Conservation (phyloP, 768 basidiomycete genomes). For the Flagelloscypha sp. region DNA sequence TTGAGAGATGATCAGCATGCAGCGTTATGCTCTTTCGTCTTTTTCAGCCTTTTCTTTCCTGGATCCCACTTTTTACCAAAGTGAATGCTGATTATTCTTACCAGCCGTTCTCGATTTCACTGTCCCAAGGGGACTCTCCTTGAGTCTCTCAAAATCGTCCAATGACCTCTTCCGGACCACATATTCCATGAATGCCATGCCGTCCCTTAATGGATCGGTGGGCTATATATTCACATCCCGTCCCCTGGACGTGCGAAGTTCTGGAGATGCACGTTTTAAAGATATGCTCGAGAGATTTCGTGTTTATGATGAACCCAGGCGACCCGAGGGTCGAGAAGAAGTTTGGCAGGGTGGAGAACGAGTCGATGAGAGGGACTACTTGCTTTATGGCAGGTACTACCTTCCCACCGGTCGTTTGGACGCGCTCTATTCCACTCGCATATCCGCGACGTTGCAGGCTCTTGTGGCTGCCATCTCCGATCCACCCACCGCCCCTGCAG, state of each 20-base stretch:
- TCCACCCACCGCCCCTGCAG: conserved; percentile 42
- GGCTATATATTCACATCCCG: conserved; percentile 93
- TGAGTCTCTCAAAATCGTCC: conserved; percentile 80
- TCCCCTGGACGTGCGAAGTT: conserved; percentile 62
- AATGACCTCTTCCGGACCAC: conserved; percentile 85
- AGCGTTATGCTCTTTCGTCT: too few relatives aligned
- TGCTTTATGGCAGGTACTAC: conserved; percentile 88
- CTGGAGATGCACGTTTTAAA: conserved; percentile 70
- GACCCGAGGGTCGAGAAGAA: conserved; percentile 71
- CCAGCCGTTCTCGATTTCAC: conserved; percentile 87
- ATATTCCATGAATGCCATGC: conserved; percentile 89
- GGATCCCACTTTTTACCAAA: conserved; percentile 1
- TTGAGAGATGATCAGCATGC: too few relatives aligned
- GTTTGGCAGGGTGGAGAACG: conserved; percentile 77
- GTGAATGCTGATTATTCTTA: conserved; percentile 7
- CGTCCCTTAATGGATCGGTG: conserved; percentile 85
- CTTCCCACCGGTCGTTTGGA: conserved; percentile 84
- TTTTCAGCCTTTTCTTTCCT: too few relatives aligned
- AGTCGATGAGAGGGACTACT: conserved; percentile 73
- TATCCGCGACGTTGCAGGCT: conserved; percentile 72
- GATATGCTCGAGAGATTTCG: conserved; percentile 86
- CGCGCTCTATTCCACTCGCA: conserved; percentile 77
- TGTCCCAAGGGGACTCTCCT: conserved; percentile 72
- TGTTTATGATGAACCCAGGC: conserved; percentile 72
- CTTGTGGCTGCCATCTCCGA: conserved; percentile 84